These are phyloP conservation scores for Septoria linicola DNA, from an alignment of 2,329 filamentous ascomycete genomes.

Conservation along the genomic window DNA sequence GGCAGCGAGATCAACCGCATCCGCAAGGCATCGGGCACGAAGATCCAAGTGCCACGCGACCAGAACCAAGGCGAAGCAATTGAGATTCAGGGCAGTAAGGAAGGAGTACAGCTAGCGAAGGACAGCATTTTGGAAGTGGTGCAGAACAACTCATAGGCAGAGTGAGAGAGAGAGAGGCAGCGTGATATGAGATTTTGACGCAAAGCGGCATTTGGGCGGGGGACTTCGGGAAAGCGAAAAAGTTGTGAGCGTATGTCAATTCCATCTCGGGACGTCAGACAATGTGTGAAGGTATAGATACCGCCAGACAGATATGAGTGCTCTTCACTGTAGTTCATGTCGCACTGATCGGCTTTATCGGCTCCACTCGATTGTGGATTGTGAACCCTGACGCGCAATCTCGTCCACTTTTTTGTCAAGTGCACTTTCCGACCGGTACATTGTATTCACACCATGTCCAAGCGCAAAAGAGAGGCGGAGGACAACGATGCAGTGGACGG, in stretches of 20 bases:
- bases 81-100: conserved; percentile 70
- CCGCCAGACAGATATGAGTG: too few relatives aligned
- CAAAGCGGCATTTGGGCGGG: conserved; percentile 1
- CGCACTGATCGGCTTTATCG: too few relatives aligned
- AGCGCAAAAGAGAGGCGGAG: conserved; percentile 15
- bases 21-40: conserved; percentile 86
- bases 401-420: too few relatives aligned
- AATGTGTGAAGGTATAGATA: too few relatives aligned
- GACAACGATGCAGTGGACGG: neutral
- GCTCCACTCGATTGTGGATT: too few relatives aligned
- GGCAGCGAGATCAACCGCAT: conserved; percentile 92
- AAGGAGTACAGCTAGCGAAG: conserved; percentile 82
- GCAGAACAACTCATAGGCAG: conserved; percentile 37
- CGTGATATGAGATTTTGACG: too few relatives aligned
- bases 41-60: conserved; percentile 86
- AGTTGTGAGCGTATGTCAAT: neutral
- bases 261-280: too few relatives aligned
- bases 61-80: conserved; percentile 76
- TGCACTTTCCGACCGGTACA: too few relatives aligned
- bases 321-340: too few relatives aligned
- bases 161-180: neutral
- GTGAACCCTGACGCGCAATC: too few relatives aligned
- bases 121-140: conserved; percentile 86
- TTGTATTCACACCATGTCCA: conserved; percentile 6
- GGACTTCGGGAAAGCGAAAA: conserved; percentile 2